Base-by-base conservation (phyloP, 2,329 filamentous ascomycete species). In the Aspergillus vadensis region DNA sequence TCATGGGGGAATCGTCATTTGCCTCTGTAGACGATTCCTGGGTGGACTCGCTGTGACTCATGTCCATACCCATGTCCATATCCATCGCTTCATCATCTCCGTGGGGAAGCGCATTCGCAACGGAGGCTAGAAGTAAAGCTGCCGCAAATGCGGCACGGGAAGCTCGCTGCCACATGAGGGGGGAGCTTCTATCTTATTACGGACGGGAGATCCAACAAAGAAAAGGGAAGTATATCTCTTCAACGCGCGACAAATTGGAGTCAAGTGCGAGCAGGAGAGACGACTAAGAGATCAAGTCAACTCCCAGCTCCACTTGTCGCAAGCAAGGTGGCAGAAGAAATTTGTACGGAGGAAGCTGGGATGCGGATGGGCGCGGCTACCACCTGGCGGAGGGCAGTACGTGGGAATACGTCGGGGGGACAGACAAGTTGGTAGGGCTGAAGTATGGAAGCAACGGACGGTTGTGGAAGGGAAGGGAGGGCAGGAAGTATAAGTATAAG, bases 1-100 rank as follows among this genome's bases (percentile, higher is more conserved):
- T 81, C 71, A 77, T 74, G 4, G 73, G 68, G 19, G 70, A 68
- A n/a, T 74, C 65, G n/a, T 63, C 58, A 17, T 49, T 65, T 6
- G 64, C 52, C 10, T 64, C 58, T 27, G 65, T 25, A 30, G 69
- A 61, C 10, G 65, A 21, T 15, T 64, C 56, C 25, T 55, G 41
- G 66, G 60, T 44, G 65, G 67, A 48, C 12, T 61, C 52, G 21
- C 61, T 55, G 54, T 32, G 64, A 58, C 67, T 27, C 64, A 66
- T 69, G 14, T 57, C 67, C 68, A 68, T 69, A n/a, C 60, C 60
- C 67, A 69, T 74, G 23, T 71, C 68, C 69, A 73, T 75, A 15
- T 71, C 57, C 67, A 68, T 72, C 3, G 66, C 64, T 38, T 70
- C 70, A 51, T 74, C 71, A 51, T 73, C 71, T 38, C 71, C 71